Base-by-base conservation (phyloP, 192 early-diverging fungal species). In the Mortierella hygrophila region DNA sequence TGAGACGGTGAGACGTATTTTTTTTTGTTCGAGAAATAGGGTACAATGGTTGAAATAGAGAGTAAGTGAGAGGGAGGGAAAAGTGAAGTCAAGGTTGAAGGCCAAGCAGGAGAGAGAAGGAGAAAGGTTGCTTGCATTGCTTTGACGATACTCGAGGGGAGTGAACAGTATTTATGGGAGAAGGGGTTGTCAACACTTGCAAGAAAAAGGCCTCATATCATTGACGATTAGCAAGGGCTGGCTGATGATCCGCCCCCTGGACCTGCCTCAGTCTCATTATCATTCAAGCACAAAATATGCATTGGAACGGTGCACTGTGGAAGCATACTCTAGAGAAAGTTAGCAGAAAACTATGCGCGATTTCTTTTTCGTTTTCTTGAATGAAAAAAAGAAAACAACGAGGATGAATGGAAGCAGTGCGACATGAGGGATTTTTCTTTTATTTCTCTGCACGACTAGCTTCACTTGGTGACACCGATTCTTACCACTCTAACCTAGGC, bases 171-270 rank as follows among this genome's bases (percentile, higher is more conserved):
- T 65, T 65, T 65, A 65, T 32, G 60, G n/a, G 29, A 26, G 26
- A 65, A 15, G 11, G 3, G 26, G 0, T 32, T 65, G 60, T 29
- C 55, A 60, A 5, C 9, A 15, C 5, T 11, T 23, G 55, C 7
- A 60, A 60, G n/a, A 29, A 63, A 63, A 65, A 65, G 11, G 60
- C 60, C 60, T 65, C 60, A 65, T 57, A 57, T 55, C 55, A 60
- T 60, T 60, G 23, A 60, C 26, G 55, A 26, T 26, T 10, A 32
- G 60, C n/a, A 15, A 32, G 10, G n/a, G 29, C 8, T 26, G 8
- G 26, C 1, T 65, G 60, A 32, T 15, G 26, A 6, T 32, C 10
- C 60, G 15, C 32, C 60, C 57, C 57, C 57, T 60, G n/a, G 57
- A 60, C 5, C 57, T 29, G 57, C 57, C n/a, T 60, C 9, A 10